A percentile compares a stretch with the other conserved stretches of the same genome.
Conservation (phyloP, 1,284 basidiomycete species). For the Sporisorium scitamineum region DNA sequence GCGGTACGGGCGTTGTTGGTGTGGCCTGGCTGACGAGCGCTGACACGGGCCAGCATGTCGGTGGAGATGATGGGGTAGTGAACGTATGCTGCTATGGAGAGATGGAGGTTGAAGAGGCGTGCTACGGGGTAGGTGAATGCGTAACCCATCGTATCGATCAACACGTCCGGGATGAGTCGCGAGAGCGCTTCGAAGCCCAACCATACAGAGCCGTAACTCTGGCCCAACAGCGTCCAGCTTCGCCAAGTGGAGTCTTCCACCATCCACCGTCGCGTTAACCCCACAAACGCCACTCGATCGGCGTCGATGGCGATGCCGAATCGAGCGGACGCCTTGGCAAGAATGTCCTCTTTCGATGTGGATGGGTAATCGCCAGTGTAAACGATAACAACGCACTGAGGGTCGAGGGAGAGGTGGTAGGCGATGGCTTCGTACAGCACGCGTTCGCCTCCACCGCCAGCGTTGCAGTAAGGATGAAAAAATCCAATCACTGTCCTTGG, state of each 20-base stretch:
- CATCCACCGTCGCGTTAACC: slow-evolving; percentile 78
- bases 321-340: slow-evolving; percentile 73
- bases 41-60: slow-evolving; percentile 87
- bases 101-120: slow-evolving; percentile 73
- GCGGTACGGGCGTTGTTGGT: slow-evolving; percentile 77
- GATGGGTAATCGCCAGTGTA: slow-evolving; percentile 78
- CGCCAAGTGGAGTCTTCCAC: slow-evolving; percentile 88
- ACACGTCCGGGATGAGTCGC: slow-evolving; percentile 84
- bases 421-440: slow-evolving; percentile 94
- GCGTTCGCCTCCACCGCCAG: slow-evolving; percentile 95
- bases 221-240: slow-evolving; percentile 88
- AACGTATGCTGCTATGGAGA: slow-evolving; percentile 88
- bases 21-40: slow-evolving; percentile 73
- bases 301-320: slow-evolving; percentile 84
- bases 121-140: slow-evolving; percentile 90
- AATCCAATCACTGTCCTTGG: slow-evolving; percentile 74
- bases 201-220: slow-evolving; percentile 86
- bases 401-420: slow-evolving; percentile 80
- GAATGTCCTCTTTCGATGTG: slow-evolving; percentile 81
- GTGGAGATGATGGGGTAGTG: slow-evolving; percentile 96
- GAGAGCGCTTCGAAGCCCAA: slow-evolving; percentile 83
- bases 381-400: slow-evolving; percentile 80
- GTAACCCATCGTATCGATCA: slow-evolving; percentile 97
- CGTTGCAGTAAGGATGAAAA: slow-evolving; percentile 97
- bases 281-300: slow-evolving; percentile 79